Evolutionary conservation across 805 yeast species (phyloP).

Genomic region (Dipodascus geniculatus): DNA sequence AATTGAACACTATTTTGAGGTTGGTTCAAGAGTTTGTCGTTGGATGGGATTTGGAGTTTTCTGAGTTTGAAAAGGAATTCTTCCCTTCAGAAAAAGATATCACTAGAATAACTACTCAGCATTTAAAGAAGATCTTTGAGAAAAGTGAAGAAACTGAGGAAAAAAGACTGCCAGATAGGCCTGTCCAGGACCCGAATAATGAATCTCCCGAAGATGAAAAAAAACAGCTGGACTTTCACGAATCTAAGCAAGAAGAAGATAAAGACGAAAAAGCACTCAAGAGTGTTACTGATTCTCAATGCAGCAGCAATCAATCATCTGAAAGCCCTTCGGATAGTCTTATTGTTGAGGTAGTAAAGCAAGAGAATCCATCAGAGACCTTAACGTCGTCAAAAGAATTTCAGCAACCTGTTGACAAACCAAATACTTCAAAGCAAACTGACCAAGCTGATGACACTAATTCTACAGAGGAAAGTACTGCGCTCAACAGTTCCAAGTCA

Average conservation of each 20-base stretch:
- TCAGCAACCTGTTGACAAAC: neutral
- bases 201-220: conserved; percentile 16
- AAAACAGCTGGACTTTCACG: neutral
- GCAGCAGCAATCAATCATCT: neutral
- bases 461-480: neutral
- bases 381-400: too few relatives aligned
- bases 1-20: conserved; percentile 57
- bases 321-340: neutral
- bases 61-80: conserved; percentile 63
- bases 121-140: conserved; percentile 60
- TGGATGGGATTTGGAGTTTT: conserved; percentile 76
- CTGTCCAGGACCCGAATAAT: conserved; percentile 12
- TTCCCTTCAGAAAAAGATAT: conserved; percentile 91
- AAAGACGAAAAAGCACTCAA: neutral
- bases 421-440: neutral
- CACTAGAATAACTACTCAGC: conserved; percentile 79
- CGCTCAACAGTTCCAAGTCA: neutral
- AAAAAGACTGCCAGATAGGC: conserved; percentile 4
- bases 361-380: too few relatives aligned
- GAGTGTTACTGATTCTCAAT: neutral
- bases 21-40: conserved; percentile 72
- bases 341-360: neutral
- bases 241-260: neutral
- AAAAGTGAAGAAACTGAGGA: conserved; percentile 30
- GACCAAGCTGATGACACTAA: too few relatives aligned